phyloP scores from a whole-genome alignment of 2,329 filamentous ascomycete genomes.

The Calonectria fujianensis region DNA sequence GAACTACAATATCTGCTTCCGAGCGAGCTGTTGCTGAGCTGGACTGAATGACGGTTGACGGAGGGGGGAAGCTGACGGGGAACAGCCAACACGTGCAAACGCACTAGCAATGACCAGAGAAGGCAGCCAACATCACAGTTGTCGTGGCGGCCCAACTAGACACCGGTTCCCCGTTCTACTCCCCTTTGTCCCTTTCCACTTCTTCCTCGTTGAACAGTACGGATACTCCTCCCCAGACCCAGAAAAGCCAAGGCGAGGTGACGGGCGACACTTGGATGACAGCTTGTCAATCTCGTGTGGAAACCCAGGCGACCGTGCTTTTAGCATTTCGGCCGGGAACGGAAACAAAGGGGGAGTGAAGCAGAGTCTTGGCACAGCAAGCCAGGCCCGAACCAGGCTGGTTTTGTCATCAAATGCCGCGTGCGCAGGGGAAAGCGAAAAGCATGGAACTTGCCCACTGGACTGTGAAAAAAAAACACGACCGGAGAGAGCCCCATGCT shows the following conservation, averaged over 20 bases:
- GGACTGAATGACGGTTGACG: neutral
- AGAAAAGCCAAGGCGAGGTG: slow-evolving; percentile 3
- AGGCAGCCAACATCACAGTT: neutral
- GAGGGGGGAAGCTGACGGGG: neutral
- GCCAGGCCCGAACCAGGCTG: slow-evolving; percentile 20
- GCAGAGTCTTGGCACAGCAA: slow-evolving; percentile 19
- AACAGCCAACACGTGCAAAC: neutral
- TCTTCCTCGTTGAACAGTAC: neutral
- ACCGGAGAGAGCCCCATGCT: neutral
- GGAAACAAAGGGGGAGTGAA: slow-evolving; percentile 27
- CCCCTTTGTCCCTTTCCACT: neutral
- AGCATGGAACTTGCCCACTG: slow-evolving; percentile 3
- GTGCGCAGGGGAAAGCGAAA: slow-evolving; percentile 18
- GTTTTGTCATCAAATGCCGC: slow-evolving; percentile 29
- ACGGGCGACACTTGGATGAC: slow-evolving; percentile 19
- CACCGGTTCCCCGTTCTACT: slow-evolving; percentile 7
- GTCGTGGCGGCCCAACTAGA: neutral
- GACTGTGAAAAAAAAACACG: neutral
- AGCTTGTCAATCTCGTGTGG: slow-evolving; percentile 22
- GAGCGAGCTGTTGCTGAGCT: slow-evolving; percentile 2
- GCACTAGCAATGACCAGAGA: neutral
- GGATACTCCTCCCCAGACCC: slow-evolving; percentile 4
- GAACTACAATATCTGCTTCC: neutral
- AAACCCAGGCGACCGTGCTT: slow-evolving; percentile 5
- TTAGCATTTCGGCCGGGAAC: slow-evolving; percentile 29